Evolutionary conservation across 2,329 filamentous ascomycete species (phyloP), one percentile per base, ranked within the genome.

Genomic region (Aspergillus amoenus): DNA sequence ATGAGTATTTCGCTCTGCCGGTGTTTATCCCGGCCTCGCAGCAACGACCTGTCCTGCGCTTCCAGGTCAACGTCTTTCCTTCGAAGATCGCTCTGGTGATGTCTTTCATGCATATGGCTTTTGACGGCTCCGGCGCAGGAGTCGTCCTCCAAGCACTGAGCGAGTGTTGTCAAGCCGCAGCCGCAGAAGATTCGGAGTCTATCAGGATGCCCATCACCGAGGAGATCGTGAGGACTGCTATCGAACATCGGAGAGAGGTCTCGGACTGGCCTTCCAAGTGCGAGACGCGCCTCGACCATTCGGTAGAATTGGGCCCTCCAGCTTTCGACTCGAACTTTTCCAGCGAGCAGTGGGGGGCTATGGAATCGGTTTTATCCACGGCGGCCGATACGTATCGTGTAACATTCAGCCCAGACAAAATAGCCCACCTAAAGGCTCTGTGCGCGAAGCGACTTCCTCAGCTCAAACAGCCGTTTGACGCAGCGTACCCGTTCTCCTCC

Each of bases 21-120:
- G 37, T 41, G n/a, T 53, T 52, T 17, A 32, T 57, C 30, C 60
- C 52, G 17, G 46, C 51, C 30, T 52, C 48, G 22, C 41, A 61
- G 34, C 52, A 51, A 34, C 42, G 50, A 17, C 49, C 58, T 3
- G 49, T 62, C 22, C 45, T 62, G 15, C 55, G 58, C 2, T 51
- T 62, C n/a, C 55, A 58, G 42, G 54, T 46, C 9, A 62, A 62
- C 48, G 27, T 58, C 5, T 60, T 58, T 24, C 41, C 49, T 8
- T 40, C 41, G 24, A 53, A 50, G 7, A 45, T 60, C 22, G 15
- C 52, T 3, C n/a, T 58, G 8, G 42, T 44, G 15, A 54, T 62
- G 50, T 52, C 43, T 12, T 60, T 56, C 24, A 37, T 30, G 8
- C 55, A 62, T 27, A 22, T 45, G 21, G 32, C 52, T 22, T 54